Conservation (phyloP, 2,329 filamentous ascomycete species). For the Aspergillus pseudotamarii region DNA sequence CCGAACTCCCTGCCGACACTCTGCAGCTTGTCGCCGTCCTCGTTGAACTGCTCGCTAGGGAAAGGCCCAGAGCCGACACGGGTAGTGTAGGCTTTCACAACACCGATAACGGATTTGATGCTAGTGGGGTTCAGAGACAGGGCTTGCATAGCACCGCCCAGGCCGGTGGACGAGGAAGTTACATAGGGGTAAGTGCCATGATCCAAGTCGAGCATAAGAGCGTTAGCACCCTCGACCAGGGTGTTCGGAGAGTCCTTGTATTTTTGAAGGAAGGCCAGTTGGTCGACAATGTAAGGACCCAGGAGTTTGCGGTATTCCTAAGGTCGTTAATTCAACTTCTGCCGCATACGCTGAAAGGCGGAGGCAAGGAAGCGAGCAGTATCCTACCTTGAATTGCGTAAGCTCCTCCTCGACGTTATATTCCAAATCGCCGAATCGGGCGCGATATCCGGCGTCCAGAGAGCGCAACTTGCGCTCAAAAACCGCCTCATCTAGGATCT, state of each 20-base stretch:
- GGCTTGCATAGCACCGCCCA: slow-evolving; percentile 58
- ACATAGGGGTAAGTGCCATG: slow-evolving; percentile 57
- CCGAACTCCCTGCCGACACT: slow-evolving; percentile 57
- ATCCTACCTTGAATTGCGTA: slow-evolving; percentile 54
- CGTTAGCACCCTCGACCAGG: slow-evolving; percentile 66
- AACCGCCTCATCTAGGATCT: slow-evolving; percentile 58
- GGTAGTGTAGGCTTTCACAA: slow-evolving; percentile 68
- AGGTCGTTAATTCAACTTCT: slow-evolving; percentile 3
- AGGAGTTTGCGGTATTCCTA: slow-evolving; percentile 43
- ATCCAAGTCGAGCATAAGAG: slow-evolving; percentile 63
- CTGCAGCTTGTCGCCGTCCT: slow-evolving; percentile 60
- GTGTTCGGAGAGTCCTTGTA: slow-evolving; percentile 59
- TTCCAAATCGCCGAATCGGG: slow-evolving; percentile 60
- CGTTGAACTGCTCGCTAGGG: slow-evolving; percentile 63
- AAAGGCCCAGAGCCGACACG: slow-evolving; percentile 64
- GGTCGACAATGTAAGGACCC: slow-evolving; percentile 44
- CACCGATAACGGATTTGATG: slow-evolving; percentile 62
- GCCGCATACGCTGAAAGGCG: not conserved
- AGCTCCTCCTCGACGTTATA: slow-evolving; percentile 66
- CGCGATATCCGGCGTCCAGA: slow-evolving; percentile 56
- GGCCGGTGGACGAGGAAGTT: slow-evolving; percentile 51
- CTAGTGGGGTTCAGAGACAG: slow-evolving; percentile 60
- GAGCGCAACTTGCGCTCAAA: slow-evolving; percentile 59
- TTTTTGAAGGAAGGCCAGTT: slow-evolving; percentile 56
- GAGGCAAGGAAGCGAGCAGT: not conserved